These are phyloP conservation scores for Parathielavia hyrcaniae DNA, from an alignment of 495 filamentous ascomycete species.

Conservation along the genomic window DNA sequence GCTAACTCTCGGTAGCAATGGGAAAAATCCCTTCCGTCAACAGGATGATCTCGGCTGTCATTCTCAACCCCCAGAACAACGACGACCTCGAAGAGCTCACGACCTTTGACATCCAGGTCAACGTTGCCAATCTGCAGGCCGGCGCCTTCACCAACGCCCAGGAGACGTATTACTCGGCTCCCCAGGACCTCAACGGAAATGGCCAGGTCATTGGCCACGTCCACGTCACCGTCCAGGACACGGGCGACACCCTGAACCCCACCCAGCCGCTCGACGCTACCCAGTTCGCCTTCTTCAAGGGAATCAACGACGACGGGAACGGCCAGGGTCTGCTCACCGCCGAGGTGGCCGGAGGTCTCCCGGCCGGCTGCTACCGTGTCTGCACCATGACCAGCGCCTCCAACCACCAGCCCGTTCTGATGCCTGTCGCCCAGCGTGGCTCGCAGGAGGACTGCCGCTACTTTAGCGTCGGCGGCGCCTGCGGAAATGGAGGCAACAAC, in stretches of 20 bases:
- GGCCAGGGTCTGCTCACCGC: slow-evolving; percentile 54
- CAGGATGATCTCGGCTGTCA: slow-evolving; percentile 63
- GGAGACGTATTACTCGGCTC: slow-evolving; percentile 63
- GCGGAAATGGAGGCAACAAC: slow-evolving; percentile 18
- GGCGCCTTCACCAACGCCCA: slow-evolving; percentile 62
- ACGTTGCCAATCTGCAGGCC: slow-evolving; percentile 54
- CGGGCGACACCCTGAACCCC: slow-evolving; percentile 48
- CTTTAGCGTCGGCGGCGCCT: slow-evolving; percentile 46
- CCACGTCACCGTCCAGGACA: slow-evolving; percentile 62
- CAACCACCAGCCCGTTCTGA: slow-evolving; percentile 72
- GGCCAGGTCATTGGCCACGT: slow-evolving; percentile 62
- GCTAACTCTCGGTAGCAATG: slow-evolving; percentile 49
- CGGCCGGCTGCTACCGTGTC: slow-evolving; percentile 61
- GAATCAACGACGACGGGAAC: slow-evolving; percentile 66
- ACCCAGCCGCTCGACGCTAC: slow-evolving; percentile 48
- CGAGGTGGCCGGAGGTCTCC: slow-evolving; percentile 55
- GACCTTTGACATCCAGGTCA: slow-evolving; percentile 54
- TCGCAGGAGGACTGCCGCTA: slow-evolving; percentile 66
- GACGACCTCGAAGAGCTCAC: slow-evolving; percentile 43
- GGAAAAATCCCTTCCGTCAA: slow-evolving; percentile 59
- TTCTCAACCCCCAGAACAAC: slow-evolving; percentile 49
- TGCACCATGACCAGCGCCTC: slow-evolving; percentile 64
- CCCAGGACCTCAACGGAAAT: slow-evolving; percentile 50
- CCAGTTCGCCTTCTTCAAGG: slow-evolving; percentile 70
- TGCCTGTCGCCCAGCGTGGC: slow-evolving; percentile 72